A percentile compares a stretch with the other conserved stretches of the same genome.
These are phyloP conservation scores for Chamaenerion angustifolium DNA, from an alignment of 345 rosid genomes.

Conservation along the genomic window DNA sequence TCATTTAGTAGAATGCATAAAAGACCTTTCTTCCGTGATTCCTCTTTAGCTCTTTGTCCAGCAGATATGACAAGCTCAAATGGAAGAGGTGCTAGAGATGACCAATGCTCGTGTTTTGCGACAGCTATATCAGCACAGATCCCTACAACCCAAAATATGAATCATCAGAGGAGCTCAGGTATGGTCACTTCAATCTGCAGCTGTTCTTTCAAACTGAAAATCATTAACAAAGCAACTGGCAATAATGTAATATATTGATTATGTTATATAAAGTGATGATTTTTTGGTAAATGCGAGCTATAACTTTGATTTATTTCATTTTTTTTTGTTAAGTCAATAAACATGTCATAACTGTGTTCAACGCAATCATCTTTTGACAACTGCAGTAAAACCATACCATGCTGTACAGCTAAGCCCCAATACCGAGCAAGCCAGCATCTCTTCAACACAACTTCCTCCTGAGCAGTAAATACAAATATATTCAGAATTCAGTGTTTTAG, in stretches of 20 bases:
- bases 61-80: conserved; percentile 91
- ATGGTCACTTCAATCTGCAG: not conserved
- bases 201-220: no score
- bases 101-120: conserved; percentile 81
- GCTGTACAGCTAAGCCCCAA: conserved; percentile 82
- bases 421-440: conserved; percentile 99
- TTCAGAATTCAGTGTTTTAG: conserved; percentile 11
- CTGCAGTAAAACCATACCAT: conserved; percentile 23
- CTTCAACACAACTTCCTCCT: conserved; percentile 99
- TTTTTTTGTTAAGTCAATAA: no score
- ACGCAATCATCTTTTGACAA: not conserved
- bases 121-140: conserved; percentile 78
- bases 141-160: conserved; percentile 7
- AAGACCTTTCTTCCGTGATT: conserved; percentile 25
- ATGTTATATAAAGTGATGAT: no score
- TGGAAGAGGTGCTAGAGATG: conserved; percentile 93
- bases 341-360: no score
- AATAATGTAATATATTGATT: no score
- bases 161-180: not conserved
- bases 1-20: not conserved
- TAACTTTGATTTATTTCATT: no score
- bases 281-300: no score
- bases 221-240: no score
- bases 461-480: conserved; percentile 7
- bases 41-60: conserved; percentile 92